Evolutionary conservation across 2,329 filamentous ascomycete species (phyloP), one percentile per base, ranked within the genome.

Genomic region (Aspergillus felis): DNA sequence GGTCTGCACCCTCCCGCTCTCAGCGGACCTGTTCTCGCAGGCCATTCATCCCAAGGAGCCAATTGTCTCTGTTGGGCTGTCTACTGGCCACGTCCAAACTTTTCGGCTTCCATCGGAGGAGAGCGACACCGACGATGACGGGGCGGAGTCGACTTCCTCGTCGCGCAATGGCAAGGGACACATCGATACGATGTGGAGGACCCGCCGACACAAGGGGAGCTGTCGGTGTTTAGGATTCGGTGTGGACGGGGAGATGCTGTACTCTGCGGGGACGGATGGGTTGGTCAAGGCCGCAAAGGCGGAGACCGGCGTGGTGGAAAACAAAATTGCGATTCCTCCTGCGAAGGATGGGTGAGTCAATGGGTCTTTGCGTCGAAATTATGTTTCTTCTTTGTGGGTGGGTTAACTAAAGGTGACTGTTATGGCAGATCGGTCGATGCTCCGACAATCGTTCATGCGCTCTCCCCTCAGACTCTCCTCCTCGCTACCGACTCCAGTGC

Each of bases 401-500:
- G 20, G 20, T n/a, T 48, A 28, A 12, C 29, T 54, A 8, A 32
- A 52, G 25, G 44, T 52, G 57, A 22, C 20, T 44, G 41, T 24
- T 82, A 70, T 68, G 75, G 63, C 51, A 77, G 71, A 55, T 72
- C 71, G 42, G 73, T 86, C 54, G 92, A 96, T 73, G 81, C 85
- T n/a, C 91, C 92, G 0, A 89, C 90, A 1, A 82, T 95, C 28
- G 80, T 97, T 53, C 89, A 94, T 72, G 86, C 86, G 4, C 85
- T 97, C 27, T 94, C 91, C 8, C 91, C 92, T 0, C 91, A 96
- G 74, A 92, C 88, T 14, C 82, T 99, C 50, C 85, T 99, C 50
- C 84, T 97, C 28, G 91, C 88, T 24, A 96, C 92, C 64, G 94
- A 99, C 77, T 94, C 91, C 2, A 91, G 91, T 54, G 89, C 90